Evolutionary conservation across 352 stramenopile species (phyloP), one percentile per base, ranked within the genome.

Genomic region (Phytophthora ohioensis): DNA sequence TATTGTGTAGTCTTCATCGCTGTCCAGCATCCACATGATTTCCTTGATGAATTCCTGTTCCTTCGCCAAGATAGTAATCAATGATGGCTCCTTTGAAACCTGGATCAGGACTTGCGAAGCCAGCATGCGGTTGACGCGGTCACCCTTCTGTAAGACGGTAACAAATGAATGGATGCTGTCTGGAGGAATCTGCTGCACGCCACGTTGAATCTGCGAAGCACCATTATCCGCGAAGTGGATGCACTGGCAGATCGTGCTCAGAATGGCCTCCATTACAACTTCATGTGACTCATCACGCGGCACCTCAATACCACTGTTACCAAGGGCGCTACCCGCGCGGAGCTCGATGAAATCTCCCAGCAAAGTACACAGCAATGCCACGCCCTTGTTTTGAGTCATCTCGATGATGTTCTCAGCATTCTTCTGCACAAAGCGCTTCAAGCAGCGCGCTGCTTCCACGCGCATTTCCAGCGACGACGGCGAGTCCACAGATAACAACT

Each of bases 191-290:
- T 89, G 81, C 30, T 82, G 64, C 6, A 88, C 72, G 9, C 74
- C 75, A 10, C 81, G 82, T 17, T 76, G 49, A 11, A 72, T 45
- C 57, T 74, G 65, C 34, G 67, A 73, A 57, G 67, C 51, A 6
- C 77, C 73, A 54, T 57, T 65, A 57, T 92, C 83, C 1, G 79
- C 63, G 13, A 91, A 73, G 34, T 92, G 80, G 27, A 95, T 81
- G 41, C 84, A 93, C 49, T 93, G 85, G 46, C 80, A 93, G 11
- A 95, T 82, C 1, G 85, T 93, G 57, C 76, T 90, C 48, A 95
- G 56, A 45, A 93, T 90, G 5, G 85, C 82, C 61, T 93, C 87
- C 30, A 95, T 80, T 21, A 79, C 86, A 0, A 89, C 80, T 46
- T 93, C 82, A 34, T 87, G 76, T 12, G 83, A 80, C 34, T 95